Evolutionary conservation across 805 yeast genomes (phyloP).

Genomic region (Dipodascopsis tothii): DNA sequence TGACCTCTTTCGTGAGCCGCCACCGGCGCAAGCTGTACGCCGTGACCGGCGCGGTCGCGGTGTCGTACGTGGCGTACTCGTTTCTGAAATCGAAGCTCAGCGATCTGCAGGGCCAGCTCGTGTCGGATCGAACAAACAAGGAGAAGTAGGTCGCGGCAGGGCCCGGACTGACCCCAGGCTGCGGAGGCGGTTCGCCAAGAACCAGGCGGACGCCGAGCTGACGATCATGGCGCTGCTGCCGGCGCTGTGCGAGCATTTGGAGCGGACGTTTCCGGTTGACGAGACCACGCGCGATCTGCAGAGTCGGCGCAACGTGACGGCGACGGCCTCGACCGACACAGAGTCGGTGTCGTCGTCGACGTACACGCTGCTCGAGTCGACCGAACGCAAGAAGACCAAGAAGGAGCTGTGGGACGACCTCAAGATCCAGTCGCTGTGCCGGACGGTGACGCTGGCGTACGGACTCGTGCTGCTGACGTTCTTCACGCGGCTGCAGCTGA

Average conservation of each 20-base stretch:
- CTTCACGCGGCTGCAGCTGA: conserved; percentile 76
- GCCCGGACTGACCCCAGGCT: conserved; percentile 33
- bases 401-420: conserved; percentile 77
- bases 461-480: conserved; percentile 62
- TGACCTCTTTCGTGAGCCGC: conserved; percentile 9
- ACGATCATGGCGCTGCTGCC: conserved; percentile 80
- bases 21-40: conserved; percentile 15
- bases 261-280: conserved; percentile 61
- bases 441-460: conserved; percentile 65
- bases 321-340: not conserved
- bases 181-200: conserved; percentile 77
- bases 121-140: conserved; percentile 3
- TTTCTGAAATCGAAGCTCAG: conserved; percentile 4
- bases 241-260: conserved; percentile 58
- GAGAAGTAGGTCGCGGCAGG: conserved; percentile 13
- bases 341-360: conserved; percentile 14
- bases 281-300: conserved; percentile 62
- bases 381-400: conserved; percentile 36
- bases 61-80: conserved; percentile 10
- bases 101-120: conserved; percentile 17
- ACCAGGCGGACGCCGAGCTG: conserved; percentile 80
- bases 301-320: conserved; percentile 41
- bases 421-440: conserved; percentile 63
- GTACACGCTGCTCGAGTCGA: conserved; percentile 10
- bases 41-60: conserved; percentile 12